Conservation (phyloP, 2,329 filamentous ascomycete genomes). For the Thielaviopsis populi region DNA sequence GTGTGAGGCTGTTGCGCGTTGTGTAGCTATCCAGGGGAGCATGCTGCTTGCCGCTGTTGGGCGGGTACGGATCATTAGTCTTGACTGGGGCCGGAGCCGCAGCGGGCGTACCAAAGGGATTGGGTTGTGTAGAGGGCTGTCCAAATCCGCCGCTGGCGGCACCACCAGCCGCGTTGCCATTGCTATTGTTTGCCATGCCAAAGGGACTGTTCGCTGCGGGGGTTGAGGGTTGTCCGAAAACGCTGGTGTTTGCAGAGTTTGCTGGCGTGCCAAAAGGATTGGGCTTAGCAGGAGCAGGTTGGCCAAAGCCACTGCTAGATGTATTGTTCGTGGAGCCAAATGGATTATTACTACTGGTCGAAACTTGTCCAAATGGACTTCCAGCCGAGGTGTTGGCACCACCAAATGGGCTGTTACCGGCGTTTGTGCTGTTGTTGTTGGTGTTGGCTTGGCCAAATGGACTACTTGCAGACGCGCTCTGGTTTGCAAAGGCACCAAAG, state of each 20-base stretch:
- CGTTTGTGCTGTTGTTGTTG: not conserved
- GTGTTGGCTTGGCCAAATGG: conserved; percentile 7
- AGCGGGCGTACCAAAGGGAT: conserved; percentile 7
- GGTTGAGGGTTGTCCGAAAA: conserved; percentile 16
- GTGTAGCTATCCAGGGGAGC: conserved; percentile 32
- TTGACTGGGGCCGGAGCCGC: conserved; percentile 16
- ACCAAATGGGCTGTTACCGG: conserved; percentile 4
- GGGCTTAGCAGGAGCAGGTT: conserved; percentile 17
- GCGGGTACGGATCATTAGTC: conserved; percentile 29
- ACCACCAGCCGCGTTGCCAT: conserved; percentile 1
- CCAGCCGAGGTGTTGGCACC: not conserved
- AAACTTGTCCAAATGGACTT: conserved; percentile 19
- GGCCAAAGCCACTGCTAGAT: conserved; percentile 20
- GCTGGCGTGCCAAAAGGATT: conserved; percentile 23
- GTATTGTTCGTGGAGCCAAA: not conserved
- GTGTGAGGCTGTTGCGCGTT: conserved; percentile 26
- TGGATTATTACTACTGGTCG: conserved; percentile 11
- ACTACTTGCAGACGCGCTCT: conserved; percentile 13
- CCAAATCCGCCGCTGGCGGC: conserved; percentile 9
- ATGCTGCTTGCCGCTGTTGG: conserved; percentile 31
- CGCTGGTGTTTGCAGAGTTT: conserved; percentile 3
- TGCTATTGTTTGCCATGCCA: not conserved
- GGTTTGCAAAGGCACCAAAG: conserved; percentile 25
- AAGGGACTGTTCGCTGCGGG: conserved; percentile 12
- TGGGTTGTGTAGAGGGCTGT: conserved; percentile 5